A percentile compares a stretch with the other conserved stretches of the same genome.
Evolutionary conservation across 805 yeast species (phyloP).

Genomic region (Candida patagonica): DNA sequence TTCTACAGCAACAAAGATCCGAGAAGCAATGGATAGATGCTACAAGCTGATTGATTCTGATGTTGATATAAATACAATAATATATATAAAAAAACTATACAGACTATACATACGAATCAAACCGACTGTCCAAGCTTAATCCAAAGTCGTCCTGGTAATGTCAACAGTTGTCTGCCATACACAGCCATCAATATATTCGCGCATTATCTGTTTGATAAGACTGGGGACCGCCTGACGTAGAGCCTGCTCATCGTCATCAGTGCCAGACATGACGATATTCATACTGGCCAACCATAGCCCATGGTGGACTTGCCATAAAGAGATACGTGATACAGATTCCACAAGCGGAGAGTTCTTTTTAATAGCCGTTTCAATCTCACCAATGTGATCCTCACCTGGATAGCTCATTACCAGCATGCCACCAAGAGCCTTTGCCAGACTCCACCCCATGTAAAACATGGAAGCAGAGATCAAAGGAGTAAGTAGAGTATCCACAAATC

Average conservation of each 20-base stretch:
- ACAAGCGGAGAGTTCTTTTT: conserved; percentile 21
- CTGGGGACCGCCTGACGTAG: conserved; percentile 25
- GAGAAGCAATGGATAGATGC: conserved; percentile 15
- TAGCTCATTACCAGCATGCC: conserved; percentile 37
- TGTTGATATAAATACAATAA: background rate
- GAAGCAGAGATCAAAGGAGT: conserved; percentile 31
- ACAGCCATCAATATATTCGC: conserved; percentile 14
- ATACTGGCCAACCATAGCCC: conserved; percentile 33
- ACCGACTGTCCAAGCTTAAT: background rate
- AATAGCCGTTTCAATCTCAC: conserved; percentile 20
- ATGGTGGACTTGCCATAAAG: conserved; percentile 37
- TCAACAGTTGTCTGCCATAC: conserved; percentile 31
- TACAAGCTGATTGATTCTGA: conserved; percentile 1
- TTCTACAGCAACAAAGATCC: conserved; percentile 16
- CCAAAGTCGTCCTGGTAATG: conserved; percentile 18
- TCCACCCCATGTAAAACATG: conserved; percentile 35
- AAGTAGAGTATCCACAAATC: conserved; percentile 26
- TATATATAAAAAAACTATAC: conserved; percentile 1
- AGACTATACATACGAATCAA: background rate
- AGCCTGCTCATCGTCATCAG: conserved; percentile 24
- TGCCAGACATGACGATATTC: conserved; percentile 27
- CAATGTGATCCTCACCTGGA: conserved; percentile 29
- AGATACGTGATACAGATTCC: conserved; percentile 23
- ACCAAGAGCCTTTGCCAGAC: conserved; percentile 31
- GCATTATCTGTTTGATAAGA: conserved; percentile 20